phyloP scores from a whole-genome alignment of 768 basidiomycete species.

The Pleurotus salmoneostramineus region DNA sequence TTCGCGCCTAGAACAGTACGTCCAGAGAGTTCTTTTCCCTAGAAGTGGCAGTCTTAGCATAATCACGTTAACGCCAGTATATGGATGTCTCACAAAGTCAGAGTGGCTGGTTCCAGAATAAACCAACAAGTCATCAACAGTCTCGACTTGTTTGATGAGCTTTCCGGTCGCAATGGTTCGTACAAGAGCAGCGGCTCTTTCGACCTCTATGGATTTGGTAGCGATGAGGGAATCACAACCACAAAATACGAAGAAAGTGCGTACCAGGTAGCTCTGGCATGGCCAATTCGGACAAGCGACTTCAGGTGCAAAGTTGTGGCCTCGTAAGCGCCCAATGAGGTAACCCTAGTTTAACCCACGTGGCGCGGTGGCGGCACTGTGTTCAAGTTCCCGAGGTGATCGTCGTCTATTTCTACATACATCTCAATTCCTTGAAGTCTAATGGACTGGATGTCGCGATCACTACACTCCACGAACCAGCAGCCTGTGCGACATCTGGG shows the following conservation, averaged over 20 bases:
- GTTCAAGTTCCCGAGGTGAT: no score
- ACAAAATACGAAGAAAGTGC: background rate
- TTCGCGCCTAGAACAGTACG: constrained; percentile 42
- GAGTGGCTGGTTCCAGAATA: constrained; percentile 51
- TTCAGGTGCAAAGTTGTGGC: background rate
- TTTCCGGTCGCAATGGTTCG: constrained; percentile 48
- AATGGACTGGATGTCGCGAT: no score
- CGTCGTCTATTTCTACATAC: no score
- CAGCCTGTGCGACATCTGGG: no score
- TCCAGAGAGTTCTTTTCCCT: constrained; percentile 53
- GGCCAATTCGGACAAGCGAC: background rate
- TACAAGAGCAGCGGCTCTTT: constrained; percentile 59
- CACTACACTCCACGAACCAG: no score
- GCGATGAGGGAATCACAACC: background rate
- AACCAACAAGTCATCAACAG: constrained; percentile 58
- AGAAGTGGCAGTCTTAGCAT: background rate
- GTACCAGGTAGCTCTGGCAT: constrained; percentile 2
- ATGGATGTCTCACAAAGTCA: constrained; percentile 52
- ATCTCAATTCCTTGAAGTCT: no score
- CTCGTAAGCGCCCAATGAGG: no score
- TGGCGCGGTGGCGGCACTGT: no score
- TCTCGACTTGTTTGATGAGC: constrained; percentile 51
- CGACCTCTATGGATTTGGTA: constrained; percentile 48
- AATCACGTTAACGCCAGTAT: background rate
- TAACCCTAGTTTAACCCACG: no score